Percentiles rank a stretch among this genome's conserved stretches.
Evolutionary conservation across 75 land plant species (phyloP).

Genomic region (Sequoia sempervirens): DNA sequence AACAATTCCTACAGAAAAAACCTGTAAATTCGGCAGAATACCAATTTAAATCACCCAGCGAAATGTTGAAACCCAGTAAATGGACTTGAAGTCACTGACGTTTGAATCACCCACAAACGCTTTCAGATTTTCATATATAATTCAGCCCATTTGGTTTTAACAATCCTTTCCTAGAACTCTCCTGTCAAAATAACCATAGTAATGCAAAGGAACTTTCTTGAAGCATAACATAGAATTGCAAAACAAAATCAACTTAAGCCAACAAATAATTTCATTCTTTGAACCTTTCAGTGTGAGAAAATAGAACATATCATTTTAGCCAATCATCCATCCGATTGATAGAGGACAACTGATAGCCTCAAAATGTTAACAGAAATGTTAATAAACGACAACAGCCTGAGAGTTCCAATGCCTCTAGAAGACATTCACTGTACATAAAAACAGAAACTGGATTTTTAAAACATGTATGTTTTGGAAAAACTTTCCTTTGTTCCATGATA

Average conservation of each 20-base stretch:
- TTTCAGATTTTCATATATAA: neutral
- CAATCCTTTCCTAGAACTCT: neutral
- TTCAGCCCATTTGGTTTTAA: neutral
- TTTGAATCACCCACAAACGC: neutral
- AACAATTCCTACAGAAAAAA: neutral
- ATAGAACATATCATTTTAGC: conserved; percentile 2
- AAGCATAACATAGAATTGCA: neutral
- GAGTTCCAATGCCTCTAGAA: neutral
- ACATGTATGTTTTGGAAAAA: neutral
- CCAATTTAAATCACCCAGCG: neutral
- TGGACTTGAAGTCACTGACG: neutral
- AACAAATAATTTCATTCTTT: conserved; percentile 1
- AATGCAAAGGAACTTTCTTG: neutral
- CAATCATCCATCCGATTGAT: conserved; percentile 5
- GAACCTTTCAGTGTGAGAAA: neutral
- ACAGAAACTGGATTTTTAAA: neutral
- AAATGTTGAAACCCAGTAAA: neutral
- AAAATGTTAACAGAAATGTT: neutral
- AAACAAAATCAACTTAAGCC: neutral
- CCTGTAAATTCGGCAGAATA: neutral
- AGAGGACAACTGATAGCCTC: neutral
- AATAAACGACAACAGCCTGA: neutral
- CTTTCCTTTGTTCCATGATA: neutral
- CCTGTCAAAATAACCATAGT: neutral
- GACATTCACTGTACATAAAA: conserved; percentile 7